Evolutionary conservation across 805 yeast species (phyloP).

Genomic region (Saccharomycopsis javanensis): DNA sequence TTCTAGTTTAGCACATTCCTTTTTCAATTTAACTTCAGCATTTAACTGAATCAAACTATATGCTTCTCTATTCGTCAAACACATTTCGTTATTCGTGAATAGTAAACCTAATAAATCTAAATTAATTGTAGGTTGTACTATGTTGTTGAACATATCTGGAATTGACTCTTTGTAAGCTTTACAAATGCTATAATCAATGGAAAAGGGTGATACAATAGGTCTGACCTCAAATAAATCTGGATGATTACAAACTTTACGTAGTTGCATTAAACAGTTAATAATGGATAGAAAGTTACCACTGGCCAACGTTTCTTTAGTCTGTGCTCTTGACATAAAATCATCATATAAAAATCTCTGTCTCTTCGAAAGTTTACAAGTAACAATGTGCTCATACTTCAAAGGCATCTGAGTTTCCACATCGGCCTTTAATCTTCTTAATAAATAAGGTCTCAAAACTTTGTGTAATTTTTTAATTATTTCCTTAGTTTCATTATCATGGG

Average conservation of each 20-base stretch:
- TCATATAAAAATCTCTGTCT: conserved; percentile 88
- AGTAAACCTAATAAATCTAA: conserved; percentile 52
- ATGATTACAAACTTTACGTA: conserved; percentile 82
- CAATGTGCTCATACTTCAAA: conserved; percentile 89
- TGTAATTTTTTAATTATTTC: conserved; percentile 83
- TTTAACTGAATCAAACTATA: conserved; percentile 35
- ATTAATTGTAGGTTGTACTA: conserved; percentile 34
- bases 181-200: conserved; percentile 56
- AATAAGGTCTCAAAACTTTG: conserved; percentile 86
- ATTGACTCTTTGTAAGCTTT: conserved; percentile 23
- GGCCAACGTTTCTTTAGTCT: conserved; percentile 85
- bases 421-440: conserved; percentile 81
- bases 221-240: conserved; percentile 94
- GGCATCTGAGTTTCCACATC: conserved; percentile 99
- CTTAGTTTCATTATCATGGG: conserved; percentile 68
- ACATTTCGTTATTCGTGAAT: conserved; percentile 38
- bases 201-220: conserved; percentile 86
- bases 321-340: conserved; percentile 95
- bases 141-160: conserved; percentile 36
- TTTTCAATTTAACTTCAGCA: conserved; percentile 37
- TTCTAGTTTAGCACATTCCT: conserved; percentile 36
- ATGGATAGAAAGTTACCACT: conserved; percentile 92
- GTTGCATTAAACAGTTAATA: conserved; percentile 94
- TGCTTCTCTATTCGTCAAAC: conserved; percentile 37
- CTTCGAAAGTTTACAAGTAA: conserved; percentile 84